These are phyloP conservation scores for Flaveria ramosissima DNA, from an alignment of 129 eudicot genomes.

Conservation along the genomic window DNA sequence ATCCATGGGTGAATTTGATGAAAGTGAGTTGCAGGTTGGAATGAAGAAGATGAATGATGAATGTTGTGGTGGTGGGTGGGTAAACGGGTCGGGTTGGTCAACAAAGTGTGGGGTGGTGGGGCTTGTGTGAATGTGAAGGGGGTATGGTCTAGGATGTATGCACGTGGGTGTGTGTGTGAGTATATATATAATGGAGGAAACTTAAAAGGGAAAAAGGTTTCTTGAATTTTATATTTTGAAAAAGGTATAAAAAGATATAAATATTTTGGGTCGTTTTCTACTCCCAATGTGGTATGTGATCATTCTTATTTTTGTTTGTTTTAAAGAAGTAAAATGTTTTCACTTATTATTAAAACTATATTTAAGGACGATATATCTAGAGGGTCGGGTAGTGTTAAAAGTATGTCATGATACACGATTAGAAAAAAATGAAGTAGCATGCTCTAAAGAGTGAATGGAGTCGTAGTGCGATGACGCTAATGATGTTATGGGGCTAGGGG, in stretches of 20 bases:
- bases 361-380: too few relatives aligned
- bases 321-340: too few relatives aligned
- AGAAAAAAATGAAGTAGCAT: too few relatives aligned
- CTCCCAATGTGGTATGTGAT: background rate
- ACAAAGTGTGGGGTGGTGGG: constrained; percentile 18
- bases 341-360: too few relatives aligned
- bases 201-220: background rate
- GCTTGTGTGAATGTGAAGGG: constrained; percentile 2
- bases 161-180: background rate
- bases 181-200: background rate
- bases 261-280: background rate
- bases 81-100: constrained; percentile 38
- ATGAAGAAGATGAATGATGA: background rate
- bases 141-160: background rate
- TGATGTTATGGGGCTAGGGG: too few relatives aligned
- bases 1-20: constrained; percentile 20
- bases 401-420: too few relatives aligned
- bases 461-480: too few relatives aligned
- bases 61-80: background rate
- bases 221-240: too few relatives aligned
- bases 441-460: too few relatives aligned
- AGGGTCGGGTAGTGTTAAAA: too few relatives aligned
- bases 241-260: background rate
- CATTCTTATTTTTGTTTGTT: background rate
- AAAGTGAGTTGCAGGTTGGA: background rate